Evolutionary conservation across 805 yeast genomes (phyloP).

Genomic region (Zygosaccharomyces bisporus): DNA sequence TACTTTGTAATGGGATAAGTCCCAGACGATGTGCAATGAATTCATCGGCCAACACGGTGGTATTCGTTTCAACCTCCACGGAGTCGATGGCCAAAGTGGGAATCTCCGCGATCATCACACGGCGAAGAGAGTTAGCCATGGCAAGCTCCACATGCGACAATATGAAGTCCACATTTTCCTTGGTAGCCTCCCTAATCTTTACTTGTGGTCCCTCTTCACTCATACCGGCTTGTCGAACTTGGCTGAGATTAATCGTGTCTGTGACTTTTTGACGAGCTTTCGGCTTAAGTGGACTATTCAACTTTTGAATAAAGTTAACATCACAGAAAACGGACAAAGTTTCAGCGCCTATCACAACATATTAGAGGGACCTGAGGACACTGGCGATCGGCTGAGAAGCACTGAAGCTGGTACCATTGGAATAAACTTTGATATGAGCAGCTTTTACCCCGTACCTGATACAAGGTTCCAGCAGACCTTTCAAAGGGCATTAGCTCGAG

Average conservation of each 20-base stretch:
- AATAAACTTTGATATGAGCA: conserved; percentile 23
- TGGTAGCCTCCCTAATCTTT: conserved; percentile 80
- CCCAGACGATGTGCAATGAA: conserved; percentile 94
- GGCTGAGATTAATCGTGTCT: neutral
- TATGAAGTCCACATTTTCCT: conserved; percentile 87
- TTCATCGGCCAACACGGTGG: conserved; percentile 95
- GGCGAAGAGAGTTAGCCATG: conserved; percentile 84
- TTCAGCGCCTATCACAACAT: conserved; percentile 1
- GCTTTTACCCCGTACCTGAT: conserved; percentile 49
- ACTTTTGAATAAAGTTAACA: neutral
- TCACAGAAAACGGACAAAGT: conserved; percentile 3
- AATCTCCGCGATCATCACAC: conserved; percentile 92
- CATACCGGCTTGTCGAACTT: conserved; percentile 17
- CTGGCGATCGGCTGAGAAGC: no score
- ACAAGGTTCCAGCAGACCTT: conserved; percentile 65
- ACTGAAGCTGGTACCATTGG: no score
- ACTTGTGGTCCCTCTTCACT: conserved; percentile 59
- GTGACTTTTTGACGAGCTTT: neutral
- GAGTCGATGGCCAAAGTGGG: conserved; percentile 96
- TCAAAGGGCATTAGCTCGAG: conserved; percentile 37
- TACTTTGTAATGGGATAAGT: conserved; percentile 79
- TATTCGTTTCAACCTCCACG: conserved; percentile 89
- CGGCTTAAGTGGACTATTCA: neutral
- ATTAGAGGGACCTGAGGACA: neutral
- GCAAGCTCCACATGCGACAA: conserved; percentile 83